phyloP scores from a whole-genome alignment of 371 early-diverging fungal genomes.

The Rhizopus arrhizus region DNA sequence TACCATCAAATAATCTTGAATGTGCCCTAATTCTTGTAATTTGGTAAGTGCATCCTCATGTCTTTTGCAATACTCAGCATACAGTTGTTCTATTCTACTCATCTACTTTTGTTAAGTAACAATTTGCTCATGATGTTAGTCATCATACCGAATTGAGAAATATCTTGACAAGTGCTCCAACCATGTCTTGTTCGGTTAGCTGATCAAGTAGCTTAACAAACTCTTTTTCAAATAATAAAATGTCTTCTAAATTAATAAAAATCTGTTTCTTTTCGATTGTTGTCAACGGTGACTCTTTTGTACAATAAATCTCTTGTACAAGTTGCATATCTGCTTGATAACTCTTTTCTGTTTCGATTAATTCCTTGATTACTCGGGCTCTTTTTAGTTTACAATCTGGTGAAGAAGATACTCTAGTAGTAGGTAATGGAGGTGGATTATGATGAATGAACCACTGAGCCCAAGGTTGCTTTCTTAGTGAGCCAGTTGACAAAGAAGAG shows the following conservation, averaged over 20 bases:
- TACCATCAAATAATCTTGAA: conserved; percentile 60
- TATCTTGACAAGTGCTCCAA: background rate
- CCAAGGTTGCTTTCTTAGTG: conserved; percentile 6
- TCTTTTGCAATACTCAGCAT: conserved; percentile 77
- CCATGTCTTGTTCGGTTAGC: background rate
- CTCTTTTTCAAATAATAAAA: conserved; percentile 56
- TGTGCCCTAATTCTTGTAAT: conserved; percentile 61
- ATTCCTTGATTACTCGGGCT: conserved; percentile 60
- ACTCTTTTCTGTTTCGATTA: conserved; percentile 68
- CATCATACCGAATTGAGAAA: background rate
- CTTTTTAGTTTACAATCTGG: conserved; percentile 35
- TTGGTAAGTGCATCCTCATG: conserved; percentile 69
- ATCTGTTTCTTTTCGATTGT: conserved; percentile 59
- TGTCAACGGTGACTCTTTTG: conserved; percentile 31
- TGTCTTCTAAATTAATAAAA: conserved; percentile 62
- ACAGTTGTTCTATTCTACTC: conserved; percentile 58
- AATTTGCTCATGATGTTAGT: background rate
- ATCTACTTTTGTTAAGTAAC: conserved; percentile 26
- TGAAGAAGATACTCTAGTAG: background rate
- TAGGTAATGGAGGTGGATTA: conserved; percentile 1
- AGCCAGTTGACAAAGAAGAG: background rate
- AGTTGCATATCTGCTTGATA: conserved; percentile 70
- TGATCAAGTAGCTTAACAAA: conserved; percentile 43
- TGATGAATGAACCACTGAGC: conserved; percentile 16
- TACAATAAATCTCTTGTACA: conserved; percentile 62